Base-by-base conservation (phyloP, 352 stramenopile species). In the Peronosclerospora sorghi region DNA sequence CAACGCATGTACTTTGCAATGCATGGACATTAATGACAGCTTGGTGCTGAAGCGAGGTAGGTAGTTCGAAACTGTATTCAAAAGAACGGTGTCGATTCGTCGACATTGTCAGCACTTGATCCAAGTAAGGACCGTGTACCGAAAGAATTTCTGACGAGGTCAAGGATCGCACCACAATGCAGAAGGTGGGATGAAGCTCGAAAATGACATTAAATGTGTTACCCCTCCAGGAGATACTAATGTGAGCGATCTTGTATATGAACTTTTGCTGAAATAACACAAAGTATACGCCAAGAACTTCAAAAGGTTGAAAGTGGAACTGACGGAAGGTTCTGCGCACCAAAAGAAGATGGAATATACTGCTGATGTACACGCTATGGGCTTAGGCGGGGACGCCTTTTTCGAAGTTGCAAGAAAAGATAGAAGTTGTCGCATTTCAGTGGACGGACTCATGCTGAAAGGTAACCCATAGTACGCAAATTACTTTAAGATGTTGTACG, bases 401-500 rank as follows among this genome's bases (percentile, higher is more conserved):
- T n/a, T 79, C 53, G 4, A 45, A 70, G 5, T 40, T 82, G 35
- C 34, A 20, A 26, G 21, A 26, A 26, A 26, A 26, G 21, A 26
- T 7, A 26, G 21, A 26, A 26, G 21, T 7, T 26, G 6, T 6
- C 6, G 21, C 6, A 26, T 26, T 6, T 4, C n/a, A n/a, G 38
- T 30, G 12, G 57, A 70, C 9, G 56, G n/a, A 13, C 17, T 24
- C 8, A 73, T 59, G 14, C 50, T 83, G 6, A 38, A 63, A n/a
- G 71, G 82, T 27, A 77, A 94, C 43, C 58, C 82, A 17, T 26
- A 70, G 0, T 81, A 90, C 35, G 61, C 64, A 6, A 92, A 94
- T 46, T 98, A 97, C 45, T 95, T 97, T 58, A 94, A 94, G 48
- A 97, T 97, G 88, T 48, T 96, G 6, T 91, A 94, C 48, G 79